A percentile compares a stretch with the other conserved stretches of the same genome.
These are phyloP conservation scores for Rhizopogon sp. DNA, from an alignment of 768 basidiomycete species.

Conservation along the genomic window DNA sequence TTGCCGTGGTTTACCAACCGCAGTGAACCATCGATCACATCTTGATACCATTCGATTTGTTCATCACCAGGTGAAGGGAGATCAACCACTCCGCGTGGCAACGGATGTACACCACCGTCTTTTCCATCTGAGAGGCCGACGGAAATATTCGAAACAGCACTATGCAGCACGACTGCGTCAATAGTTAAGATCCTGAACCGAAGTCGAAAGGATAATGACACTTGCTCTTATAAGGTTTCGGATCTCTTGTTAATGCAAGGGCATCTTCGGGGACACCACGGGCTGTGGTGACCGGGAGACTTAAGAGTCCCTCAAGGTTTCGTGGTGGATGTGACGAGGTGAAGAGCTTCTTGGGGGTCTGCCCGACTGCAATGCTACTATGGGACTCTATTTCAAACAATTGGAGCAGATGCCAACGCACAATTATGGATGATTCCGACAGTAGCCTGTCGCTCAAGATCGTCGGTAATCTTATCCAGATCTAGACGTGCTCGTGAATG, in stretches of 20 bases:
- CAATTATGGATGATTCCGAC: slow-evolving; percentile 96
- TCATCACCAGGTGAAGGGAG: slow-evolving; percentile 62
- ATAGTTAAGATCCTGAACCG: background rate
- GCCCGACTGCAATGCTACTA: slow-evolving; percentile 56
- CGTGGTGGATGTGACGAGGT: slow-evolving; percentile 68
- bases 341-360: slow-evolving; percentile 89
- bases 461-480: slow-evolving; percentile 80
- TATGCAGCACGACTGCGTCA: slow-evolving; percentile 35
- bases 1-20: slow-evolving; percentile 59
- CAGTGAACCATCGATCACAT: slow-evolving; percentile 41
- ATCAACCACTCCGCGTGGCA: slow-evolving; percentile 50
- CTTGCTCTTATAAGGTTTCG: slow-evolving; percentile 53
- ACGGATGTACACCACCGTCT: slow-evolving; percentile 58
- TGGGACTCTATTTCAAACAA: background rate
- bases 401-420: slow-evolving; percentile 26
- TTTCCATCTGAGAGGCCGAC: slow-evolving; percentile 37
- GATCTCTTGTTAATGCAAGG: slow-evolving; percentile 56
- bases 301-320: slow-evolving; percentile 64
- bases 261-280: slow-evolving; percentile 86
- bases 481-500: slow-evolving; percentile 37
- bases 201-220: background rate
- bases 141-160: slow-evolving; percentile 37
- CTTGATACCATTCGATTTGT: slow-evolving; percentile 61
- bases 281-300: slow-evolving; percentile 63
- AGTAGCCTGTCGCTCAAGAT: slow-evolving; percentile 85